A percentile compares a stretch with the other conserved stretches of the same genome.
Conservation (phyloP, 352 stramenopile species). For the Phytopythium kandeliae region DNA sequence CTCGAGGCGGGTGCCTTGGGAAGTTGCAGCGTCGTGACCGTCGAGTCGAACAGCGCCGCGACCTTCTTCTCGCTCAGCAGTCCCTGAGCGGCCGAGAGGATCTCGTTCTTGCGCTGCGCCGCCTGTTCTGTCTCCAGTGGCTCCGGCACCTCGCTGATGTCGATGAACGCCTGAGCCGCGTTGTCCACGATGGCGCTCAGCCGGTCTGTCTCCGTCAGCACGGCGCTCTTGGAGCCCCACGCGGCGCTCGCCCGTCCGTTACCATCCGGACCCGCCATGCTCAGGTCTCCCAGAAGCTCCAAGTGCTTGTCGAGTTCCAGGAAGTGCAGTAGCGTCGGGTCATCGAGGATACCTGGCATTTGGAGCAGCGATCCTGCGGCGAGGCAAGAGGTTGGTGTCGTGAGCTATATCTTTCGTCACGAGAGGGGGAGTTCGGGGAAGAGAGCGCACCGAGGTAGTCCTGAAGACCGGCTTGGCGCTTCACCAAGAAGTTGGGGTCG, state of each 20-base stretch:
- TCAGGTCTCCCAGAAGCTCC: slow-evolving; percentile 49
- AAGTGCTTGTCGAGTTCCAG: slow-evolving; percentile 77
- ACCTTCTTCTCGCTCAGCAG: slow-evolving; percentile 51
- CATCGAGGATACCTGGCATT: slow-evolving; percentile 68
- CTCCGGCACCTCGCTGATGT: slow-evolving; percentile 78
- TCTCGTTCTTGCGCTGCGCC: slow-evolving; percentile 73
- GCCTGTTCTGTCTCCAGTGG: slow-evolving; percentile 73
- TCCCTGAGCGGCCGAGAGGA: slow-evolving; percentile 42
- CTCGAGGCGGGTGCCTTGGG: slow-evolving; percentile 10
- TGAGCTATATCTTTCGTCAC: no score
- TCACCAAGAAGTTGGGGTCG: slow-evolving; percentile 76
- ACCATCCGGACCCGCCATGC: slow-evolving; percentile 24
- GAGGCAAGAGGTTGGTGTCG: no score
- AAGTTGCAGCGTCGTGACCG: slow-evolving; percentile 39
- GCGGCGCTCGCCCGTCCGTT: slow-evolving; percentile 44
- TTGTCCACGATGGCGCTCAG: slow-evolving; percentile 74
- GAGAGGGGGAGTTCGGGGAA: no score
- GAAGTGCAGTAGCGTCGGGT: slow-evolving; percentile 73
- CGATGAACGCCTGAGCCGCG: slow-evolving; percentile 72
- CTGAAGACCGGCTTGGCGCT: slow-evolving; percentile 69
- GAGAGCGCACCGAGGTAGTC: slow-evolving; percentile 53
- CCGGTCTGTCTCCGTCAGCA: slow-evolving; percentile 71
- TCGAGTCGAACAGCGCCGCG: slow-evolving; percentile 38
- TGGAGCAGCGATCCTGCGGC: slow-evolving; percentile 51
- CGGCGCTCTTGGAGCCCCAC: slow-evolving; percentile 40